Percentiles rank a stretch among this genome's conserved stretches.
phyloP scores from a whole-genome alignment of 768 basidiomycete genomes.

The Cystobasidium ongulense region DNA sequence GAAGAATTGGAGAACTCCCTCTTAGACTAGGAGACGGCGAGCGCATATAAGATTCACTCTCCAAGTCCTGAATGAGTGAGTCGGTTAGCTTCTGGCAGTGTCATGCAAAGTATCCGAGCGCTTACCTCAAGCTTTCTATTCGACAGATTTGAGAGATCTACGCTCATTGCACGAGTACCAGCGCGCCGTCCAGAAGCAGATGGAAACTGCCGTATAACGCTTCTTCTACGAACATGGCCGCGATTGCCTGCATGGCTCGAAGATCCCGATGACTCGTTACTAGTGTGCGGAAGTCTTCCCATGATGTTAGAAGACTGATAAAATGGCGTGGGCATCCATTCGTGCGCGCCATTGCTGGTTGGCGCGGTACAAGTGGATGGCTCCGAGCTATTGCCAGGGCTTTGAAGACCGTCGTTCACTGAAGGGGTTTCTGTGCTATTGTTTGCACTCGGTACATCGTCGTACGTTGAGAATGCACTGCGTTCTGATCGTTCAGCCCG shows the following conservation, averaged over 20 bases:
- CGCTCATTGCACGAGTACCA: constrained; percentile 26
- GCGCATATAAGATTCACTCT: neutral
- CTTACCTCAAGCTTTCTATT: constrained; percentile 20
- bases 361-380: neutral
- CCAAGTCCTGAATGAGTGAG: constrained; percentile 13
- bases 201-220: neutral
- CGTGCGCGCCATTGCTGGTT: constrained; percentile 1
- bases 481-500: constrained; percentile 17
- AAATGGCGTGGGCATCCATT: constrained; percentile 18
- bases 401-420: neutral
- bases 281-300: constrained; percentile 2
- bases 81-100: neutral
- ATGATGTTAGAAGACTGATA: neutral
- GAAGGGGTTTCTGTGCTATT: neutral
- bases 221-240: neutral
- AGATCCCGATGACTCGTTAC: neutral
- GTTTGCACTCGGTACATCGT: constrained; percentile 17
- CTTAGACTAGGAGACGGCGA: neutral
- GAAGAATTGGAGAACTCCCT: constrained; percentile 5
- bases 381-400: neutral
- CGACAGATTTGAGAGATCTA: constrained; percentile 10
- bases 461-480: constrained; percentile 23
- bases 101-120: neutral
- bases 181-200: neutral
- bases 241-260: neutral